phyloP scores from a whole-genome alignment of 345 rosid species.

The Pseudoturritis turrita region DNA sequence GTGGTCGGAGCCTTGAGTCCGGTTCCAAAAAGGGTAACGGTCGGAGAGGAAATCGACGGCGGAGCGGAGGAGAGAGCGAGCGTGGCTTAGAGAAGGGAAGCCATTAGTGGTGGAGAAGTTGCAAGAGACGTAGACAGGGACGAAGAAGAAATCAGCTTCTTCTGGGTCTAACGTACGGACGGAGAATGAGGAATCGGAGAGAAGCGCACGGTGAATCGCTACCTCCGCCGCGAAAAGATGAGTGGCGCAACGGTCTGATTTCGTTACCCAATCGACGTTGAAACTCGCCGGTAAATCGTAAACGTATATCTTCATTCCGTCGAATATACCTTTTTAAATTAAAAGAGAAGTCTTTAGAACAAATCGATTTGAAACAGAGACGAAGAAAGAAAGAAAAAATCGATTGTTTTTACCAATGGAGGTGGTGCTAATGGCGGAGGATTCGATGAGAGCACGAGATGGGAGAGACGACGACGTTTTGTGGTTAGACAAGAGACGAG shows the following conservation, averaged over 20 bases:
- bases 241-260: conserved; percentile 66
- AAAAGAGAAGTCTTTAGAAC: neutral
- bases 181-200: conserved; percentile 35
- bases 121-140: conserved; percentile 93
- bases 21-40: conserved; percentile 70
- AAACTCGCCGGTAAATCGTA: conserved; percentile 70
- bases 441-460: conserved; percentile 78
- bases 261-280: conserved; percentile 68
- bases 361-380: neutral
- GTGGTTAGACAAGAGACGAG: conserved; percentile 36
- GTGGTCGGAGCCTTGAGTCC: conserved; percentile 77
- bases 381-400: neutral
- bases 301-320: conserved; percentile 70
- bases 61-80: conserved; percentile 60
- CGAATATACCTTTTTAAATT: conserved; percentile 40
- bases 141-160: conserved; percentile 92
- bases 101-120: conserved; percentile 85
- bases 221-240: conserved; percentile 95
- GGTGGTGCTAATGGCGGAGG: conserved; percentile 25
- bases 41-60: conserved; percentile 61
- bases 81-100: conserved; percentile 91
- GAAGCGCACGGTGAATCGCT: conserved; percentile 70
- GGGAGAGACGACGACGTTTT: conserved; percentile 41
- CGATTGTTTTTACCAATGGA: conserved; percentile 29
- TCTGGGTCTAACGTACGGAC: conserved; percentile 67